phyloP scores from a whole-genome alignment of 352 stramenopile genomes.

The Globisporangium uncinulatum region DNA sequence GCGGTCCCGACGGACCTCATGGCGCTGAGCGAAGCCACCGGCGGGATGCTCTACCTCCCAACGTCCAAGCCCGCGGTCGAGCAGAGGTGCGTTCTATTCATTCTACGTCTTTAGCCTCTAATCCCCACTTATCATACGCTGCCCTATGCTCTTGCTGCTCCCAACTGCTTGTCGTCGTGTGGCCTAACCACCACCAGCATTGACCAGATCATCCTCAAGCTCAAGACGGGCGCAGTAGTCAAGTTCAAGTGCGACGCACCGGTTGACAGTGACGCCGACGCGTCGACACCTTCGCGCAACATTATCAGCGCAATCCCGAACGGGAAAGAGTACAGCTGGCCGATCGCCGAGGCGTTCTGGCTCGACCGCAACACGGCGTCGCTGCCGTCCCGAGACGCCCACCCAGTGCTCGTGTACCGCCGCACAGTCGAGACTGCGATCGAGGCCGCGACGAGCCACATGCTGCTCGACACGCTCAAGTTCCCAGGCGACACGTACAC shows the following conservation, averaged over 20 bases:
- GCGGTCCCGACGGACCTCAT: constrained; percentile 68
- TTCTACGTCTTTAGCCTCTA: neutral
- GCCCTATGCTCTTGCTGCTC: no score
- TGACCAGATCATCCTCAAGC: constrained; percentile 77
- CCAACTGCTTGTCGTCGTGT: neutral
- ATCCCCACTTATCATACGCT: no score
- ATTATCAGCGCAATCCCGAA: constrained; percentile 65
- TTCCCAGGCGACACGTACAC: constrained; percentile 78
- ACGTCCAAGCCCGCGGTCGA: constrained; percentile 76
- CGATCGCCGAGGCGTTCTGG: constrained; percentile 81
- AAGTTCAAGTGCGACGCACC: constrained; percentile 68
- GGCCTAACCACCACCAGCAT: constrained; percentile 31
- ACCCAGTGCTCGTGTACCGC: constrained; percentile 66
- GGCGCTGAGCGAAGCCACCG: constrained; percentile 80
- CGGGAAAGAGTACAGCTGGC: constrained; percentile 81
- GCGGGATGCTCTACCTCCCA: constrained; percentile 78
- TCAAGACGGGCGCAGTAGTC: constrained; percentile 76
- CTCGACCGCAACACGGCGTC: constrained; percentile 74
- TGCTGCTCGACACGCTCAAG: constrained; percentile 86
- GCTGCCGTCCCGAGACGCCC: constrained; percentile 67
- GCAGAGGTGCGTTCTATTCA: constrained; percentile 17
- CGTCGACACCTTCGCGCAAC: constrained; percentile 39
- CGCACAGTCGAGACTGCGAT: constrained; percentile 73
- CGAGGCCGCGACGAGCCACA: constrained; percentile 79
- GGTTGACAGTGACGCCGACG: constrained; percentile 41